phyloP scores from a whole-genome alignment of 2,329 filamentous ascomycete species.

The Arthrobotrys musiformis region DNA sequence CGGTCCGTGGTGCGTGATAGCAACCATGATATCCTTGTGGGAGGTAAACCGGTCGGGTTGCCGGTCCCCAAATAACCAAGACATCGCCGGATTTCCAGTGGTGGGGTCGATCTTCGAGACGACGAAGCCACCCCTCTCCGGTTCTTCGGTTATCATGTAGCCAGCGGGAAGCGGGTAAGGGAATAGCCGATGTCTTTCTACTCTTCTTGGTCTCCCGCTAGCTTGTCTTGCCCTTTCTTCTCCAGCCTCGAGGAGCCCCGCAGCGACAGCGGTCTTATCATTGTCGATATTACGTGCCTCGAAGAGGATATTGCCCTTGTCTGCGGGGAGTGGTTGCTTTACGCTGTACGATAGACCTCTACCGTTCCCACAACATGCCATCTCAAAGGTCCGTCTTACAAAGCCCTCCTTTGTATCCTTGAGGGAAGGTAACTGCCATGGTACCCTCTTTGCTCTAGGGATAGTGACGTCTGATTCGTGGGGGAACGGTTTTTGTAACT shows the following conservation, averaged over 20 bases:
- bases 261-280: slow-evolving; percentile 40
- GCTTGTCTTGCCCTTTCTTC: slow-evolving; percentile 53
- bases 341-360: slow-evolving; percentile 43
- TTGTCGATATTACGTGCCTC: slow-evolving; percentile 51
- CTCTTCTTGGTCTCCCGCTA: slow-evolving; percentile 53
- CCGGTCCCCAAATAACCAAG: slow-evolving; percentile 58
- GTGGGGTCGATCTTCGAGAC: slow-evolving; percentile 57
- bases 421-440: slow-evolving; percentile 55
- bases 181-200: slow-evolving; percentile 56
- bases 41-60: slow-evolving; percentile 59
- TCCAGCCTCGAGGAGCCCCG: slow-evolving; percentile 35
- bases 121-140: slow-evolving; percentile 53
- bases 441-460: slow-evolving; percentile 55
- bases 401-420: slow-evolving; percentile 56
- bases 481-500: slow-evolving; percentile 57
- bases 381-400: slow-evolving; percentile 55
- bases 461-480: slow-evolving; percentile 46
- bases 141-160: slow-evolving; percentile 56
- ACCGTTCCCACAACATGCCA: slow-evolving; percentile 53
- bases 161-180: slow-evolving; percentile 57
- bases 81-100: slow-evolving; percentile 45
- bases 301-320: slow-evolving; percentile 53
- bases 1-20: slow-evolving; percentile 56
- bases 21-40: slow-evolving; percentile 58
- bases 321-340: slow-evolving; percentile 50